These are phyloP conservation scores for Tubosaeta sp. DNA, from an alignment of 768 basidiomycete species.

Conservation along the genomic window DNA sequence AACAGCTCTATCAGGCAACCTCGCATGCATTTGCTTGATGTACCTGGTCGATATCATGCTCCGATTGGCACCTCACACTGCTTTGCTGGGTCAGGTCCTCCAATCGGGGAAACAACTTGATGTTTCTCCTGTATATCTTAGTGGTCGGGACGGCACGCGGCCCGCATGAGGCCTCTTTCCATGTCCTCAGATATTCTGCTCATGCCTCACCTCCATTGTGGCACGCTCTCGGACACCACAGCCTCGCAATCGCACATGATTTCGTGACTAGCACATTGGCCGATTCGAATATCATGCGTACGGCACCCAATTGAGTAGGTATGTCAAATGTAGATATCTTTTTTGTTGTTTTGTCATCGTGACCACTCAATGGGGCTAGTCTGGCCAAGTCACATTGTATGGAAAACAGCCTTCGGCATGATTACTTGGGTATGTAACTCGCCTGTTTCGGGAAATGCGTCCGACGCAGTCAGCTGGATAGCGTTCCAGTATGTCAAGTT, in stretches of 20 bases:
- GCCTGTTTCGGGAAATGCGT: background rate
- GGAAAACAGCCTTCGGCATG: background rate
- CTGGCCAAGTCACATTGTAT: background rate
- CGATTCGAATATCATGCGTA: background rate
- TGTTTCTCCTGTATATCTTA: background rate
- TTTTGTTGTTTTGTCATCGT: conserved; percentile 4
- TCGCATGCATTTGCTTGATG: conserved; percentile 12
- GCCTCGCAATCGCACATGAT: conserved; percentile 13
- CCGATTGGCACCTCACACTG: conserved; percentile 9
- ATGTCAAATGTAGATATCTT: background rate
- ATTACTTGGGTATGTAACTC: background rate
- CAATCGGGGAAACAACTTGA: conserved; percentile 1
- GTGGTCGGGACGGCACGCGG: background rate
- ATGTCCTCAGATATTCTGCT: conserved; percentile 15
- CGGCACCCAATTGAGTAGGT: conserved; percentile 5
- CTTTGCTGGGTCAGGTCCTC: conserved; percentile 3
- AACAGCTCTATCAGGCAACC: conserved; percentile 12
- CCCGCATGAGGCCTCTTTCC: conserved; percentile 4
- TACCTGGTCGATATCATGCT: conserved; percentile 22
- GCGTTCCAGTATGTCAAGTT: background rate
- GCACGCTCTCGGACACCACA: conserved; percentile 30
- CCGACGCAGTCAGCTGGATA: background rate
- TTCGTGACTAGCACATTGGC: background rate
- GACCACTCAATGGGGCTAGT: conserved; percentile 7
- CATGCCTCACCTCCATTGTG: conserved; percentile 26